These are phyloP conservation scores for Sarcomyxa edulis DNA, from an alignment of 768 basidiomycete species.

Conservation along the genomic window DNA sequence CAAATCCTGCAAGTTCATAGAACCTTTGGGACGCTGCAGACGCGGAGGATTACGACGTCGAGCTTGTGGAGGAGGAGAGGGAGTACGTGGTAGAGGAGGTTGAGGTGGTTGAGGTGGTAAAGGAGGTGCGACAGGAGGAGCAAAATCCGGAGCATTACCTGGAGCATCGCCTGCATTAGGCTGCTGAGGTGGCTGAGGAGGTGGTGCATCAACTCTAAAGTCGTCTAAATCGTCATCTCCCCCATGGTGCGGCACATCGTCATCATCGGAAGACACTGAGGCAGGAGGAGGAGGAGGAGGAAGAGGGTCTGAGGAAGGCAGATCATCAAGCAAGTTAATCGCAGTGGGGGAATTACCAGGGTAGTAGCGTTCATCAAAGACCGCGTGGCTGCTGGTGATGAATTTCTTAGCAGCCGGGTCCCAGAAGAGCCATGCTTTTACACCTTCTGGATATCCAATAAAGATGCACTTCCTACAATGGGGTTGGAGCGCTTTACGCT, in stretches of 20 bases:
- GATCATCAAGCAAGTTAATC: slow-evolving; percentile 1
- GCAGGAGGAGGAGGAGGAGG: slow-evolving; percentile 5
- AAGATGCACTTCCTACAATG: slow-evolving; percentile 29
- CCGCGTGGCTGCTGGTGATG: slow-evolving; percentile 20
- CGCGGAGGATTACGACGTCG: no score
- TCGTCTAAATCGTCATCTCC: slow-evolving; percentile 15
- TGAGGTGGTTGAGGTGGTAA: neutral
- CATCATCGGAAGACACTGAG: no score
- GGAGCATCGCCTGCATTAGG: no score
- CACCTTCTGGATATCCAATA: slow-evolving; percentile 26
- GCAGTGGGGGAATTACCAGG: slow-evolving; percentile 13
- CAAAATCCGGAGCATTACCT: no score
- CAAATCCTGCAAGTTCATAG: no score
- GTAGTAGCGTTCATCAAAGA: slow-evolving; percentile 26
- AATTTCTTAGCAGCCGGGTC: slow-evolving; percentile 21
- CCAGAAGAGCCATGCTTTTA: slow-evolving; percentile 29
- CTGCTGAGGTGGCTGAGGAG: no score
- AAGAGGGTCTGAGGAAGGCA: no score
- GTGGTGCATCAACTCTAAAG: slow-evolving; percentile 10
- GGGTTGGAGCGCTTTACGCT: slow-evolving; percentile 19
- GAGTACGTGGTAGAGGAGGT: neutral
- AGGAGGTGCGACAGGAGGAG: slow-evolving; percentile 2
- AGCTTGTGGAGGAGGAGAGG: neutral
- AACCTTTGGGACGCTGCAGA: no score
- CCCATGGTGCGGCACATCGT: slow-evolving; percentile 18